Percentiles rank a stretch among this genome's conserved stretches.
These are phyloP conservation scores for Penicillium psychrosexuale DNA, from an alignment of 2,329 filamentous ascomycete genomes.

Conservation along the genomic window DNA sequence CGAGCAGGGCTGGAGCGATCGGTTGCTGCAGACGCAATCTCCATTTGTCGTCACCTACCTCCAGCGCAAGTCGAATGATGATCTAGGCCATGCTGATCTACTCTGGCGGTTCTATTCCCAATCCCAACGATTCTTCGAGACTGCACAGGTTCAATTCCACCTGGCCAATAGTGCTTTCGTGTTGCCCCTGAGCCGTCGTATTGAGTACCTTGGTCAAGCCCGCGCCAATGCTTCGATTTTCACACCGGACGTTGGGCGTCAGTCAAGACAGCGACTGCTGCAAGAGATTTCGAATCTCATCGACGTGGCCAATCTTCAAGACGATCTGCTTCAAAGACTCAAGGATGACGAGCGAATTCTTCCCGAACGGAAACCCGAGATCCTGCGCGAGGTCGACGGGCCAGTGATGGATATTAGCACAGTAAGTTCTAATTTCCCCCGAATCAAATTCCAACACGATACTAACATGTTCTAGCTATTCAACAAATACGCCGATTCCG, in stretches of 20 bases:
- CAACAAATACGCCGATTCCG: slow-evolving; percentile 85
- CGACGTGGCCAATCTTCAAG: slow-evolving; percentile 91
- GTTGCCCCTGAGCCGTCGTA: slow-evolving; percentile 77
- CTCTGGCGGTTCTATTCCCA: slow-evolving; percentile 91
- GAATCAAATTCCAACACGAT: neutral
- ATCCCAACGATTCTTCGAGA: slow-evolving; percentile 77
- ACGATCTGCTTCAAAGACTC: slow-evolving; percentile 79
- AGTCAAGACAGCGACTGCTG: slow-evolving; percentile 78
- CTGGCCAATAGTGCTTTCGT: slow-evolving; percentile 80
- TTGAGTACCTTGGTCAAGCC: slow-evolving; percentile 84
- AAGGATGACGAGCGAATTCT: slow-evolving; percentile 68
- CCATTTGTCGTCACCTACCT: slow-evolving; percentile 84
- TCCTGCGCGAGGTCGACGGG: slow-evolving; percentile 70
- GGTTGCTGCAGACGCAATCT: slow-evolving; percentile 79
- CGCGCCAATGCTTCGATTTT: slow-evolving; percentile 88
- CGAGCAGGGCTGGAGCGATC: slow-evolving; percentile 75
- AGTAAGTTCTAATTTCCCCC: slow-evolving; percentile 52
- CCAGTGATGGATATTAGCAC: slow-evolving; percentile 71
- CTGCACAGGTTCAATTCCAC: slow-evolving; percentile 78
- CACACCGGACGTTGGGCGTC: slow-evolving; percentile 70
- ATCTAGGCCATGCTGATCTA: slow-evolving; percentile 78
- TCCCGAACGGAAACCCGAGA: slow-evolving; percentile 59
- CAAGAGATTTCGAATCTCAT: slow-evolving; percentile 82
- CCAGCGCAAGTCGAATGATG: slow-evolving; percentile 67
- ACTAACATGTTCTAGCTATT: slow-evolving; percentile 62